Percentiles rank a stretch among this genome's conserved stretches.
These are phyloP conservation scores for Stellera chamaejasme DNA, from an alignment of 345 rosid species.

Conservation along the genomic window DNA sequence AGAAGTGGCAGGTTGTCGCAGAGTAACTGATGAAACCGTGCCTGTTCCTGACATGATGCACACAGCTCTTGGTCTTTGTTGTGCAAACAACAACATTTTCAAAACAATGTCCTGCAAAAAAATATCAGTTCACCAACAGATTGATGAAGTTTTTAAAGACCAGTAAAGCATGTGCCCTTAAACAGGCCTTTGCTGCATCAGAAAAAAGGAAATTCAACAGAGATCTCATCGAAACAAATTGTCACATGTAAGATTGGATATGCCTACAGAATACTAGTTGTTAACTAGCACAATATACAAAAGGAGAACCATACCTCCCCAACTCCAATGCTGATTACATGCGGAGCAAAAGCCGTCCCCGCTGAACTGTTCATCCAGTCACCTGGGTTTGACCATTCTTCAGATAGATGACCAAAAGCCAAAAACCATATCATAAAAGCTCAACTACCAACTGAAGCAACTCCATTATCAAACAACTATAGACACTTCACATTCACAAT, in stretches of 20 bases:
- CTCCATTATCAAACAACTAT: neutral
- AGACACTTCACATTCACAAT: neutral
- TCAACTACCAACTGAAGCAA: constrained; percentile 1
- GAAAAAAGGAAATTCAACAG: constrained; percentile 2
- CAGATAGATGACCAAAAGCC: neutral
- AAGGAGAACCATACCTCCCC: constrained; percentile 60
- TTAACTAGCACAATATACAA: constrained; percentile 1
- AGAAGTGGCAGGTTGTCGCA: constrained; percentile 69
- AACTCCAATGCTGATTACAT: constrained; percentile 66
- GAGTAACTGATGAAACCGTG: constrained; percentile 75
- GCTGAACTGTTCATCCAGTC: constrained; percentile 99
- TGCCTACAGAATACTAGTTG: neutral
- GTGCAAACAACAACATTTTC: constrained; percentile 70
- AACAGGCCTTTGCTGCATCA: constrained; percentile 3
- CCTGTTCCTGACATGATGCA: constrained; percentile 94
- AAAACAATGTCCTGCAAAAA: constrained; percentile 70
- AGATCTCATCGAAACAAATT: too few species aligned
- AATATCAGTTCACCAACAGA: neutral
- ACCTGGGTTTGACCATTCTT: constrained; percentile 40
- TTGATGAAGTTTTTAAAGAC: neutral
- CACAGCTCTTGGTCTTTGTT: constrained; percentile 85
- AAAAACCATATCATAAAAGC: neutral
- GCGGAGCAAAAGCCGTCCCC: constrained; percentile 91
- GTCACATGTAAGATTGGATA: too few species aligned
- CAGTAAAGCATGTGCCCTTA: neutral